Evolutionary conservation across 2,329 filamentous ascomycete genomes (phyloP).

Genomic region (Trichoderma endophyticum): DNA sequence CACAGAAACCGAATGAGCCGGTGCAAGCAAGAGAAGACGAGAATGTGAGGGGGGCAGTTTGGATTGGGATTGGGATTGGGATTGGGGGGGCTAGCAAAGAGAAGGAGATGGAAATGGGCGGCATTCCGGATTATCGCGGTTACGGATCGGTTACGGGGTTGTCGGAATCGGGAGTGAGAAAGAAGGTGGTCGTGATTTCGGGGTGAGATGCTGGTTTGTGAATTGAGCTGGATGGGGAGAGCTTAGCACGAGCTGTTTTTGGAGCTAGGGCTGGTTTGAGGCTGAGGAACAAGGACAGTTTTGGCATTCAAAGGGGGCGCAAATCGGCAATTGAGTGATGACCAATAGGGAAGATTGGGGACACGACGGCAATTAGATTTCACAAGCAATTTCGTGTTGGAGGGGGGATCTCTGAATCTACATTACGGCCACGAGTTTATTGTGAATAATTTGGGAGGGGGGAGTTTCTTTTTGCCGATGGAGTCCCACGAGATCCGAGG

Average conservation of each 20-base stretch:
- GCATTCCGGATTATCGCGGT: neutral
- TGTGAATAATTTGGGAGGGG: neutral
- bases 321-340: neutral
- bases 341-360: neutral
- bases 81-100: neutral
- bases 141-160: neutral
- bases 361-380: neutral
- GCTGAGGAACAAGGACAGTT: neutral
- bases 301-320: neutral
- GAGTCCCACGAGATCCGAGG: neutral
- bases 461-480: neutral
- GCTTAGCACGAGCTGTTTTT: neutral
- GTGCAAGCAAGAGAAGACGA: neutral
- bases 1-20: slow-evolving; percentile 9
- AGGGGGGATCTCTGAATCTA: neutral
- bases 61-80: neutral
- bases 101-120: neutral
- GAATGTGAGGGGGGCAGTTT: neutral
- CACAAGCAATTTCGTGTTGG: neutral
- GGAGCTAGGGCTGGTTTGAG: neutral
- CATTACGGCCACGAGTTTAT: neutral
- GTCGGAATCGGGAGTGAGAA: neutral
- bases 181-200: too few species aligned
- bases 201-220: neutral
- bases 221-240: neutral